These are phyloP conservation scores for Echites panduratus DNA, from an alignment of 257 asterid species.

Conservation along the genomic window DNA sequence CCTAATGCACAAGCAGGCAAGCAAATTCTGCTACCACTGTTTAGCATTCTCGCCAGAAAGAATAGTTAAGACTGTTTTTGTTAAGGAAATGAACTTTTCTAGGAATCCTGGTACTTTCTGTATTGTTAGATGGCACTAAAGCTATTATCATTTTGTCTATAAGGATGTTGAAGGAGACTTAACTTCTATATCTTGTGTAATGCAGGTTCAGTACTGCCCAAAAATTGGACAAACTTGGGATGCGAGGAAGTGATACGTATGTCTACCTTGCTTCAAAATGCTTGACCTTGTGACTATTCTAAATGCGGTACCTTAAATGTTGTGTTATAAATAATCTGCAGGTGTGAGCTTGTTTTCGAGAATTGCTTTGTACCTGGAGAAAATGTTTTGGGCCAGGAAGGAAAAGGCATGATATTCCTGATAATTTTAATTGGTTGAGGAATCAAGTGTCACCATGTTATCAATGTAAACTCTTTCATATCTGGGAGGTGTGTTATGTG, in stretches of 20 bases:
- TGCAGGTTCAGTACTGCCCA: conserved; percentile 98
- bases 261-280: conserved; percentile 23
- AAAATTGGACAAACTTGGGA: conserved; percentile 96
- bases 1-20: not conserved
- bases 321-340: conserved; percentile 27
- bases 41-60: not conserved
- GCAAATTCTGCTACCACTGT: not conserved
- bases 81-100: not conserved
- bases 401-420: conserved; percentile 56
- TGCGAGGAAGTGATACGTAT: conserved; percentile 99
- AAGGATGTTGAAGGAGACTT: too few relatives aligned
- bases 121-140: not conserved
- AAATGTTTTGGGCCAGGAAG: conserved; percentile 87
- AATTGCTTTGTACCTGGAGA: conserved; percentile 90
- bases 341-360: conserved; percentile 98
- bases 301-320: conserved; percentile 16
- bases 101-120: not conserved
- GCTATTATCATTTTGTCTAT: not conserved
- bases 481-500: not conserved
- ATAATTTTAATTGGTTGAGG: not conserved
- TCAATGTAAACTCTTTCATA: not conserved
- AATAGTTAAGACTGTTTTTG: not conserved
- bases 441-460: not conserved
- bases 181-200: not conserved
- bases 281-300: conserved; percentile 6